Base-by-base conservation (phyloP, 495 filamentous ascomycete genomes). In the Penicillium angulare region DNA sequence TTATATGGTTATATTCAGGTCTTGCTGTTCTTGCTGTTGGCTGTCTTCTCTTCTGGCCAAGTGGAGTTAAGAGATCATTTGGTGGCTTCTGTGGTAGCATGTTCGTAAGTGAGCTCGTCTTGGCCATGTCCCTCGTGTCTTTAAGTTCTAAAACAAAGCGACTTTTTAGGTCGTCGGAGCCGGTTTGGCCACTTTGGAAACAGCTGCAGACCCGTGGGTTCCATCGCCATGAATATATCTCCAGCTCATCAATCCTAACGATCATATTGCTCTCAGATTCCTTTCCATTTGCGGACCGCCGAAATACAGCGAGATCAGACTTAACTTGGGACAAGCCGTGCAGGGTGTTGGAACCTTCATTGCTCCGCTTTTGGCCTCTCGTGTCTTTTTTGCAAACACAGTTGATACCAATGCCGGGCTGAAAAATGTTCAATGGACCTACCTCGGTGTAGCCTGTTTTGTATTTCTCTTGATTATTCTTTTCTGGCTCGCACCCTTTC, bases 131-230 rank as follows among this genome's bases (percentile, higher is more conserved):
- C n/a, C n/a, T n/a, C n/a, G n/a, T n/a, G n/a, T n/a, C n/a, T n/a
- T n/a, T n/a, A n/a, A n/a, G n/a, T n/a, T n/a, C n/a, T n/a, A n/a
- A n/a, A n/a, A n/a, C n/a, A n/a, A n/a, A n/a, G n/a, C n/a, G n/a
- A n/a, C 10, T 31, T 29, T n/a, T 18, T 12, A 51, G 48, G 78
- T 89, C 50, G 82, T 89, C 43, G 86, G 87, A 4, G 75, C 77
- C 44, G 86, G 87, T 7, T 74, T 91, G 0, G 81, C 79, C 3
- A 83, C 85, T 2, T 79, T 91, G 43, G 87, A 91, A 57, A 89
- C 87, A 2, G 78, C 82, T 6, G 87, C 87, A 10, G 85, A 90
- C 62, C 84, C 86, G 29, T 50, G 43, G 2, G 47, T 31, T 6
- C 27, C 27, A 31, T 31, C 27, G n/a, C n/a, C n/a, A n/a, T n/a